These are phyloP conservation scores for Ogataea nakhonphanomensis DNA, from an alignment of 805 yeast species.

Conservation along the genomic window DNA sequence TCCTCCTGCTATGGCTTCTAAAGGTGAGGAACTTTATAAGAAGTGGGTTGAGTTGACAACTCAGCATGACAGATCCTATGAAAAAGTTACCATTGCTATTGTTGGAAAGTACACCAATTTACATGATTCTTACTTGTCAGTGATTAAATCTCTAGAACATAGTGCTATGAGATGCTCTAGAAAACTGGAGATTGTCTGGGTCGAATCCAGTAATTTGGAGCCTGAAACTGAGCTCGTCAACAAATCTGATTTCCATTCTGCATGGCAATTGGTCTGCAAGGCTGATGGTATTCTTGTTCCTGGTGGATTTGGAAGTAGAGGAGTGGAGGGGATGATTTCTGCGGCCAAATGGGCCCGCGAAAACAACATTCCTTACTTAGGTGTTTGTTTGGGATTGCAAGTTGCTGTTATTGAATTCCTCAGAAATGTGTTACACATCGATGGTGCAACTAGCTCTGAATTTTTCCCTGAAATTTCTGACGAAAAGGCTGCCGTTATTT, in stretches of 20 bases:
- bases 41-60: conserved; percentile 82
- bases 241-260: conserved; percentile 82
- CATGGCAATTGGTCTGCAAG: conserved; percentile 89
- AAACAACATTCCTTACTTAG: conserved; percentile 88
- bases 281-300: conserved; percentile 98
- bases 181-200: conserved; percentile 88
- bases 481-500: conserved; percentile 74
- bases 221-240: conserved; percentile 57
- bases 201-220: conserved; percentile 90
- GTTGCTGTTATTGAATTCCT: conserved; percentile 93
- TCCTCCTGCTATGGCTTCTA: conserved; percentile 47
- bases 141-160: conserved; percentile 93
- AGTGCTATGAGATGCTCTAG: conserved; percentile 86
- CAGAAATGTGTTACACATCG: conserved; percentile 69
- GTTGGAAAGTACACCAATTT: conserved; percentile 97
- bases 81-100: conserved; percentile 88
- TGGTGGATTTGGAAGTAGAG: conserved; percentile 97
- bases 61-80: conserved; percentile 77
- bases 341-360: conserved; percentile 99
- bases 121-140: conserved; percentile 92
- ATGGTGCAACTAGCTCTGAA: conserved; percentile 77
- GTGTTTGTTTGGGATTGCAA: conserved; percentile 97
- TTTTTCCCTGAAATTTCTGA: conserved; percentile 63
- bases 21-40: conserved; percentile 65
- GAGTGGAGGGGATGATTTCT: conserved; percentile 96